Evolutionary conservation across 2,329 filamentous ascomycete genomes (phyloP), one percentile per base, ranked within the genome.

Genomic region (Fusarium chlamydosporum): DNA sequence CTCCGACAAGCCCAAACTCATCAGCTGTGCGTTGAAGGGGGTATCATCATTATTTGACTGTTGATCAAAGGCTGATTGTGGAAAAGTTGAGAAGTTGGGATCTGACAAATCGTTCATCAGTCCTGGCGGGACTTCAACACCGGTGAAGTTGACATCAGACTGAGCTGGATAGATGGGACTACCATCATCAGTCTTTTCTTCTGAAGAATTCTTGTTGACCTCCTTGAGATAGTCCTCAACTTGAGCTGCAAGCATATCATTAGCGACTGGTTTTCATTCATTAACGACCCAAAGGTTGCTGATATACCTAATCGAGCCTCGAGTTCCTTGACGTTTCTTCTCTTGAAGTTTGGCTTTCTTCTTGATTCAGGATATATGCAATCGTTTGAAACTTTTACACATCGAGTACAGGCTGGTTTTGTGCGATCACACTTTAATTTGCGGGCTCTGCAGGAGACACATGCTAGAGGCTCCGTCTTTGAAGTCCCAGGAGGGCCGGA

Each of bases 311-410:
- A 82, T 75, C 95, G 88, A 68, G 93, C 93, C 79, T 97, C 95
- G 59, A 97, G 83, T 76, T 96, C 91, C 81, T 92, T 96, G 65
- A 97, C 94, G 79, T 97, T 97, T 70, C 92, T 90, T 74, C 94
- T 86, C 82, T 96, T 97, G 20, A 92, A 91, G 6, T 93, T 92
- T 56, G 93, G 92, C 82, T 97, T 97, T 80, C 93, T 90, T 75
- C 94, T 86, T 57, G 94, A 92, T 80, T 96, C 93, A 65, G 96
- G 94, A 78, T 97, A 97, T 57, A 92, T 86, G 79, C 95, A 97
- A 54, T 92, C 90, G 76, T 91, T 89, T 53, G 89, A 86, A 46
- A 94, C 81, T 70, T 92, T 88, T 55, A 87, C 83, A 78, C 95
- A 97, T 20, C 94, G 94, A 41, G 89, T 88, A 75, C 95, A 97